These are phyloP conservation scores for Xylaria acuta DNA, from an alignment of 495 filamentous ascomycete genomes.

Conservation along the genomic window DNA sequence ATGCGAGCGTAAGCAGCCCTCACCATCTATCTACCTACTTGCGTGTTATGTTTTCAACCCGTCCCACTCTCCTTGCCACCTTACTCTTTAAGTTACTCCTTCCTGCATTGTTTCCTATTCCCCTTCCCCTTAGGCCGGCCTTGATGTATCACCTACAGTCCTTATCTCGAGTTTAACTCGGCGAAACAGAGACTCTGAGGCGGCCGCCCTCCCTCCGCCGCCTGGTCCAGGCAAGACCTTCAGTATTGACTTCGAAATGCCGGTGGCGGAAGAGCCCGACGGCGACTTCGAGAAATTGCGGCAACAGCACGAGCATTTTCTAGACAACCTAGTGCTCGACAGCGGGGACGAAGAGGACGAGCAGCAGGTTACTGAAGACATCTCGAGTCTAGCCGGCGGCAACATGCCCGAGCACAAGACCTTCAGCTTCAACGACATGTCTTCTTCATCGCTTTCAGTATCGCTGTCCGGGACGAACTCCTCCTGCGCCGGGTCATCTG, in stretches of 20 bases:
- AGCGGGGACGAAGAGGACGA: conserved; percentile 33
- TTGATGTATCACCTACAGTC: neutral
- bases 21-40: neutral
- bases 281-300: conserved; percentile 46
- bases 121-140: neutral
- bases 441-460: conserved; percentile 38
- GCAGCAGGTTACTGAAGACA: conserved; percentile 23
- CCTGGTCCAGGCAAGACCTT: conserved; percentile 56
- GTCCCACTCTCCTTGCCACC: neutral
- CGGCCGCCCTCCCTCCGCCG: conserved; percentile 33
- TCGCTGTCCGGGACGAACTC: conserved; percentile 34
- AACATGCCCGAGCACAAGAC: neutral
- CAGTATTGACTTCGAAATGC: conserved; percentile 57
- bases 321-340: conserved; percentile 42
- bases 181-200: conserved; percentile 26
- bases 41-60: neutral
- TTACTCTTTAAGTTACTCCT: neutral
- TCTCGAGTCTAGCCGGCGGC: neutral
- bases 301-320: conserved; percentile 43
- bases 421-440: conserved; percentile 41
- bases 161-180: neutral
- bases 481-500: conserved; percentile 7
- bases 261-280: conserved; percentile 37
- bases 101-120: neutral
- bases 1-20: conserved; percentile 40